Base-by-base conservation (phyloP, 2,329 filamentous ascomycete species). In the Cercospora sp. region DNA sequence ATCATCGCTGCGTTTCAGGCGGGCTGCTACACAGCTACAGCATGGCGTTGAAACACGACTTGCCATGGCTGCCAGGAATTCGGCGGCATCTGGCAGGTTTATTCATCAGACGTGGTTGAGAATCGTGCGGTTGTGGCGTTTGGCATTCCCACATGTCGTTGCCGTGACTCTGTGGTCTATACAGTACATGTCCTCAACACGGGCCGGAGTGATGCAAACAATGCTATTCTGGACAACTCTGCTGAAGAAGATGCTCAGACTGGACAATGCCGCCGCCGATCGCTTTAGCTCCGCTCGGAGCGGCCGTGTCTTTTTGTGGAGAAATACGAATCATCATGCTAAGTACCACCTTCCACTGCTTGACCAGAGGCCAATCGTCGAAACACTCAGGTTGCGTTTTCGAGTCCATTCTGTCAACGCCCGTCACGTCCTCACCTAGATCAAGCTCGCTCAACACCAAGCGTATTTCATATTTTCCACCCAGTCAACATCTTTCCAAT, bases 401-500 rank as follows among this genome's bases (percentile, higher is more conserved):
- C 5, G 18, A 5, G 10, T 51, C 6, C 45, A 23, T 51, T 23
- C 5, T 51, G 20, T 23, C 18, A 51, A 23, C 45, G 45, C 20
- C 45, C 3, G 8, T 20, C 20, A 23, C 18, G 18, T 23, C 18
- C 45, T 23, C 18, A 13, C 45, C 9, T 6, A 5, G 45, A 28
- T 31, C 13, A 33, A 13, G 31, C 3, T 13, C 30, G n/a, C 28
- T 71, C 77, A 94, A 77, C 89, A 92, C 91, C 91, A 94, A 1
- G 84, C 90, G 80, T 87, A 93, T 80, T 92, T 93, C 79, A 94
- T 90, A 75, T 91, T 92, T 12, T 84, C 86, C 61, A 92, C 80
- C 91, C 91, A 94, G 60, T 91, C 87, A 5, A 92, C 79, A 26
- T 86, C 81, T 5, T 80, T 75, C 4, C 83, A 86, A 28, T 57